These are phyloP conservation scores for Papilionanthe hybrid DNA, from an alignment of 116 monocot genomes.

Conservation along the genomic window DNA sequence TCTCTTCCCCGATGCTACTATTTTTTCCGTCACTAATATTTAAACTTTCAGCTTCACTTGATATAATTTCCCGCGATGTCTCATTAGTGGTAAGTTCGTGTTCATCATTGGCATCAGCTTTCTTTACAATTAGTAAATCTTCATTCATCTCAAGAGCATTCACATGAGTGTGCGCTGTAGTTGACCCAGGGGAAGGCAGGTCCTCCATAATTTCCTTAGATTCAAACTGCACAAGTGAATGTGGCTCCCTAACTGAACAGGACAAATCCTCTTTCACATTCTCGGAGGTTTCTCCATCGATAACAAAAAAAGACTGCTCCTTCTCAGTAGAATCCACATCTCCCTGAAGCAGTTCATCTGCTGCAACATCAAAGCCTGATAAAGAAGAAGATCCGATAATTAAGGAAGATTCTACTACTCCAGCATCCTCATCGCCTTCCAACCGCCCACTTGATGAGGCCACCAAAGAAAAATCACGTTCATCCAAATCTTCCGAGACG, in stretches of 20 bases:
- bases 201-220: conserved; percentile 4
- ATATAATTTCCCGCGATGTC: not conserved
- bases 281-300: conserved; percentile 6
- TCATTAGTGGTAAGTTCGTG: not conserved
- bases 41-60: conserved; percentile 11
- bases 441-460: not conserved
- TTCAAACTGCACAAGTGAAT: not conserved
- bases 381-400: conserved; percentile 6
- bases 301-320: not conserved
- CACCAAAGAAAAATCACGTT: conserved; percentile 9
- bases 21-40: conserved; percentile 17
- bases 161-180: conserved; percentile 8
- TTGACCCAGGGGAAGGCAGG: not conserved
- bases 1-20: conserved; percentile 14
- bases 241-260: not conserved
- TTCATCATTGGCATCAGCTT: not conserved
- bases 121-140: conserved; percentile 3
- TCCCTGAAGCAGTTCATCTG: not conserved
- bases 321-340: not conserved
- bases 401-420: not conserved
- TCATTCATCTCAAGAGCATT: conserved; percentile 11
- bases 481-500: conserved; percentile 16
- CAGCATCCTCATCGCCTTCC: not conserved
- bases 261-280: not conserved
- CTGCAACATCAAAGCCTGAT: conserved; percentile 1